phyloP scores from a whole-genome alignment of 1,284 basidiomycete species.

The Caloboletus inedulis region DNA sequence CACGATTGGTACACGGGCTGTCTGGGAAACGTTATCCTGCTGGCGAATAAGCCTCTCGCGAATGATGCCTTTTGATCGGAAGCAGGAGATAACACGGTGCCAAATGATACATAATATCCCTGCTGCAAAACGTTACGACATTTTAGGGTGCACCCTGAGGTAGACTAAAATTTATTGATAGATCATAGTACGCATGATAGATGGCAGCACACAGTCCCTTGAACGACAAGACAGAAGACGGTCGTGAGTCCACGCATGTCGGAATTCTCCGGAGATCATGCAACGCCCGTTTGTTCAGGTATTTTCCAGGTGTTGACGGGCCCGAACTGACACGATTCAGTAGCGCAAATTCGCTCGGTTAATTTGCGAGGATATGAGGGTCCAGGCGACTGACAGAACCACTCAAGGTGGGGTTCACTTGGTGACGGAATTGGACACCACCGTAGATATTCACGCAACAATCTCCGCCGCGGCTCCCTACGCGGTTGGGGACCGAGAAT shows the following conservation, averaged over 20 bases:
- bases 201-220: conserved; percentile 16
- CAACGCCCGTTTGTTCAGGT: conserved; percentile 2
- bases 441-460: conserved; percentile 20
- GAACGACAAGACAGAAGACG: conserved; percentile 14
- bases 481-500: conserved; percentile 13
- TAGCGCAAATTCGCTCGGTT: too few relatives aligned
- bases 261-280: conserved; percentile 29
- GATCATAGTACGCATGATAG: conserved; percentile 14
- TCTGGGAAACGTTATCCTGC: conserved; percentile 22
- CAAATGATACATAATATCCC: conserved; percentile 32
- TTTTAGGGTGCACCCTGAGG: conserved; percentile 34
- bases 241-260: conserved; percentile 4
- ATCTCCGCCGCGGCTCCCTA: conserved; percentile 31
- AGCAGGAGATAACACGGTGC: conserved; percentile 22
- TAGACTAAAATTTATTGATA: conserved; percentile 13
- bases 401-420: conserved; percentile 8
- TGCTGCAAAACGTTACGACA: conserved; percentile 23
- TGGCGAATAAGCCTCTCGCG: conserved; percentile 13
- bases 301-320: conserved; percentile 18
- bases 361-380: conserved; percentile 12
- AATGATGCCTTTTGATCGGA: conserved; percentile 29
- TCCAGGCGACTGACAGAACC: conserved; percentile 1
- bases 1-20: conserved; percentile 14
- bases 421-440: background rate
- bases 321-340: conserved; percentile 24